phyloP scores from a whole-genome alignment of 495 filamentous ascomycete species.

The Aeminium ludgeri region DNA sequence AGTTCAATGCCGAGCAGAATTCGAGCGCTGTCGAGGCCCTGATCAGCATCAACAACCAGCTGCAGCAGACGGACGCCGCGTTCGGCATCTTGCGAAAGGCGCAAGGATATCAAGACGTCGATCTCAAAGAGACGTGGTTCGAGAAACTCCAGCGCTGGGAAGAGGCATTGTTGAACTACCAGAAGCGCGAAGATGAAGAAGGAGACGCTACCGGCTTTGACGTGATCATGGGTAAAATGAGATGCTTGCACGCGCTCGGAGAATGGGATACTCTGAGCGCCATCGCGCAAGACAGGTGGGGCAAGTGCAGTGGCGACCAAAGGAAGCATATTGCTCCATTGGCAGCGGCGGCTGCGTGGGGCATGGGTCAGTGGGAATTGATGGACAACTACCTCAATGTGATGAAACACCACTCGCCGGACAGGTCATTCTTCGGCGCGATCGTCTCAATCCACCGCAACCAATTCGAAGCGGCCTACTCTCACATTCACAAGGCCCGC shows the following conservation, averaged over 20 bases:
- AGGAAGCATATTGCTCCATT: conserved; percentile 78
- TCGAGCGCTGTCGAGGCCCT: conserved; percentile 89
- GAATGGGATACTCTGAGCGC: conserved; percentile 88
- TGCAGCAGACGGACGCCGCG: conserved; percentile 92
- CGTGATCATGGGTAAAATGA: conserved; percentile 98
- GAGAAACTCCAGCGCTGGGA: conserved; percentile 98
- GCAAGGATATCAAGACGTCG: conserved; percentile 84
- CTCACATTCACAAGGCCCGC: conserved; percentile 76
- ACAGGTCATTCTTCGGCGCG: conserved; percentile 92
- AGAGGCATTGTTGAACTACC: conserved; percentile 84
- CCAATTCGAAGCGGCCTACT: conserved; percentile 71
- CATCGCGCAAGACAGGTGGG: conserved; percentile 84
- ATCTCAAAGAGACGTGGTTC: conserved; percentile 94
- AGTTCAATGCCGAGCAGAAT: conserved; percentile 94
- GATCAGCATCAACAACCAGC: conserved; percentile 95
- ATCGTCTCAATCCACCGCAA: conserved; percentile 88
- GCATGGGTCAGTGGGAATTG: conserved; percentile 83
- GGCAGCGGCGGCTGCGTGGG: conserved; percentile 95
- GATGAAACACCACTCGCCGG: conserved; percentile 84
- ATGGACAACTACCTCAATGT: conserved; percentile 93
- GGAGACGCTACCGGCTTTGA: conserved; percentile 57
- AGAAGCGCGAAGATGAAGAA: conserved; percentile 57
- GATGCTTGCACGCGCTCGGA: conserved; percentile 88
- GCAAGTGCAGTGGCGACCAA: conserved; percentile 65
- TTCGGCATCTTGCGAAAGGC: conserved; percentile 93